phyloP scores from a whole-genome alignment of 2,329 filamentous ascomycete species.

The Phialocephala sp. region DNA sequence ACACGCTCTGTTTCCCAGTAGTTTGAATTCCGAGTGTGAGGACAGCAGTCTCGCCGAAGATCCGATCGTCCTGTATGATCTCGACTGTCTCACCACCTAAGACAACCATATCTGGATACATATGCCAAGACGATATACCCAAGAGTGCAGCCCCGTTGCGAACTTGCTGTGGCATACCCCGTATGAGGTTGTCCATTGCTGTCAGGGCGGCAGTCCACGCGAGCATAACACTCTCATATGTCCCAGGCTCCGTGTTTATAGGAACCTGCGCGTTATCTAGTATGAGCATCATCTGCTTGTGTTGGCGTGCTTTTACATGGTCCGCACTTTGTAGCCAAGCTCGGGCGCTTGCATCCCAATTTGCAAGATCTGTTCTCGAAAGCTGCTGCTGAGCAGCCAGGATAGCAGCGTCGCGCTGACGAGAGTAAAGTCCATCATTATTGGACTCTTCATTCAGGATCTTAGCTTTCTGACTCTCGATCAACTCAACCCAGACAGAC shows the following conservation, averaged over 20 bases:
- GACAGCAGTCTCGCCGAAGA: background rate
- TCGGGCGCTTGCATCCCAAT: conserved; percentile 14
- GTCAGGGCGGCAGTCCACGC: background rate
- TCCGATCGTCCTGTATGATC: background rate
- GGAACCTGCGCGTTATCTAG: conserved; percentile 2
- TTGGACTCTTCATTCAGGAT: no score
- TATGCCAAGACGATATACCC: background rate
- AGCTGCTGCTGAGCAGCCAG: conserved; percentile 14
- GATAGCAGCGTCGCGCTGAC: background rate
- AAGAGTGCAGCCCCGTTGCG: background rate
- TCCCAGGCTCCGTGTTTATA: background rate
- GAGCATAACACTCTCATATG: background rate
- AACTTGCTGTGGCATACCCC: background rate
- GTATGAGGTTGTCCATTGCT: background rate
- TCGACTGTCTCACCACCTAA: background rate
- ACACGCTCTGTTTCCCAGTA: background rate
- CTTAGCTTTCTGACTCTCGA: background rate
- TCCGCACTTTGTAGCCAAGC: conserved; percentile 20
- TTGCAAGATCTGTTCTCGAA: conserved; percentile 6
- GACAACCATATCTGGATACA: background rate
- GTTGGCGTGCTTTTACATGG: conserved; percentile 10
- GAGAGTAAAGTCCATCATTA: background rate
- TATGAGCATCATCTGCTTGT: conserved; percentile 16
- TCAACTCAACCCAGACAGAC: background rate
- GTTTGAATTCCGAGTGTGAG: background rate